Conservation (phyloP, 805 yeast species). For the Cyberlindnera petersonii region DNA sequence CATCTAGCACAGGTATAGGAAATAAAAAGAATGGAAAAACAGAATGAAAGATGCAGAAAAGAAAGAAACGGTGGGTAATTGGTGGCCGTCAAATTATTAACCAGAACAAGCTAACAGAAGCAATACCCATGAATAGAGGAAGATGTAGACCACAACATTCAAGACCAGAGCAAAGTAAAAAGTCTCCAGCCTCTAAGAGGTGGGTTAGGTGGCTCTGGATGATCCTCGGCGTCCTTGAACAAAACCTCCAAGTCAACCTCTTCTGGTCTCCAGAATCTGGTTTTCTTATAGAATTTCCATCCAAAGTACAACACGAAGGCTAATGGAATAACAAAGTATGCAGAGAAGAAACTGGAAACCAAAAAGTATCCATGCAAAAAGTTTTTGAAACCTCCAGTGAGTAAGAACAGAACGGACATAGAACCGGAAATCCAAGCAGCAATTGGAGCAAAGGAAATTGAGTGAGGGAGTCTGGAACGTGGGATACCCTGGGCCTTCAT, state of each 20-base stretch:
- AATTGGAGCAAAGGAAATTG: slow-evolving; percentile 16
- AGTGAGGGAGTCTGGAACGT: slow-evolving; percentile 22
- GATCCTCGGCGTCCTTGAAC: slow-evolving; percentile 30
- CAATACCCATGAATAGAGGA: slow-evolving; percentile 4
- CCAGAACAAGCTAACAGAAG: slow-evolving; percentile 35
- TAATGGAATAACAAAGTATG: slow-evolving; percentile 28
- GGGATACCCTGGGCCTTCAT: slow-evolving; percentile 36
- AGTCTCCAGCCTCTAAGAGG: slow-evolving; percentile 20
- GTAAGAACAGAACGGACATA: slow-evolving; percentile 26
- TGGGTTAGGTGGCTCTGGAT: slow-evolving; percentile 28
- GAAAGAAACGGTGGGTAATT: slow-evolving; percentile 21
- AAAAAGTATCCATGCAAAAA: slow-evolving; percentile 32
- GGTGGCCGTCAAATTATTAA: slow-evolving; percentile 32
- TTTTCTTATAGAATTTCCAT: slow-evolving; percentile 34
- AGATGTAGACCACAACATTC: background rate
- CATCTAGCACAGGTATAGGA: slow-evolving; percentile 28
- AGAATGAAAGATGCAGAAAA: slow-evolving; percentile 20
- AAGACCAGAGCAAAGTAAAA: slow-evolving; percentile 21
- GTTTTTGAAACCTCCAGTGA: slow-evolving; percentile 35
- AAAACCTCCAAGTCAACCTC: slow-evolving; percentile 39
- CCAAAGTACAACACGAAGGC: slow-evolving; percentile 27
- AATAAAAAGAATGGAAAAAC: slow-evolving; percentile 27
- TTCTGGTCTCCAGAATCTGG: slow-evolving; percentile 31
- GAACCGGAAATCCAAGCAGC: slow-evolving; percentile 34
- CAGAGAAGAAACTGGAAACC: slow-evolving; percentile 15